Evolutionary conservation across 108 stramenopile genomes (phyloP).

Genomic region (Skeletonema potamos): DNA sequence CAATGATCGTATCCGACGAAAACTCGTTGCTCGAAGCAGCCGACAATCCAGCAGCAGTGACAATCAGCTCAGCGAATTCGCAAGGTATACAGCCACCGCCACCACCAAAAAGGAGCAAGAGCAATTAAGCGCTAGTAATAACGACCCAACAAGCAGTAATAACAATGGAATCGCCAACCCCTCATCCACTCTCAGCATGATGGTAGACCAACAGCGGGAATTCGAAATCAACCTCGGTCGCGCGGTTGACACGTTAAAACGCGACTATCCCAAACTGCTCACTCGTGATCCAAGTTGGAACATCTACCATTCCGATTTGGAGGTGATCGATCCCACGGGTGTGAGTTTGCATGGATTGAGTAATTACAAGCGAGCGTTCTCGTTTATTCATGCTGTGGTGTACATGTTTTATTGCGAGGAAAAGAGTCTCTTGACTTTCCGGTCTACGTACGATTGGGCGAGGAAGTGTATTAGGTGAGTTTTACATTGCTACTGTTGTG

Average conservation of each 20-base stretch:
- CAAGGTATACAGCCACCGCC: neutral
- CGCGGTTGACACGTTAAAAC: conserved; percentile 62
- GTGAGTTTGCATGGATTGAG: conserved; percentile 68
- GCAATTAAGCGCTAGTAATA: neutral
- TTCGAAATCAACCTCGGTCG: conserved; percentile 79
- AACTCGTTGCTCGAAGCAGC: neutral
- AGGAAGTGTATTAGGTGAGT: conserved; percentile 68
- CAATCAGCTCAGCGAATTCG: neutral
- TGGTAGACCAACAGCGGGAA: conserved; percentile 54
- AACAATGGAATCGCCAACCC: neutral
- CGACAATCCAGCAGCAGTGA: neutral
- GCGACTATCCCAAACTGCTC: conserved; percentile 72
- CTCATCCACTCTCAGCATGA: conserved; percentile 21
- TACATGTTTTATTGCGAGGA: conserved; percentile 74
- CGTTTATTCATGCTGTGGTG: conserved; percentile 69
- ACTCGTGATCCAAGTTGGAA: conserved; percentile 53
- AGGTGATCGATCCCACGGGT: conserved; percentile 76
- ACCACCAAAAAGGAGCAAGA: neutral
- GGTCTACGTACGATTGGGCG: conserved; percentile 75
- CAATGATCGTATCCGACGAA: neutral
- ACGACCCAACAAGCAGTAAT: neutral
- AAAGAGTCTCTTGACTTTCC: conserved; percentile 56
- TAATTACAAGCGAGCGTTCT: conserved; percentile 69
- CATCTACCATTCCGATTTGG: conserved; percentile 61
- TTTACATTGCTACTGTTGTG: neutral